phyloP scores from a whole-genome alignment of 805 yeast genomes.

The Pichia thaimueangensis region DNA sequence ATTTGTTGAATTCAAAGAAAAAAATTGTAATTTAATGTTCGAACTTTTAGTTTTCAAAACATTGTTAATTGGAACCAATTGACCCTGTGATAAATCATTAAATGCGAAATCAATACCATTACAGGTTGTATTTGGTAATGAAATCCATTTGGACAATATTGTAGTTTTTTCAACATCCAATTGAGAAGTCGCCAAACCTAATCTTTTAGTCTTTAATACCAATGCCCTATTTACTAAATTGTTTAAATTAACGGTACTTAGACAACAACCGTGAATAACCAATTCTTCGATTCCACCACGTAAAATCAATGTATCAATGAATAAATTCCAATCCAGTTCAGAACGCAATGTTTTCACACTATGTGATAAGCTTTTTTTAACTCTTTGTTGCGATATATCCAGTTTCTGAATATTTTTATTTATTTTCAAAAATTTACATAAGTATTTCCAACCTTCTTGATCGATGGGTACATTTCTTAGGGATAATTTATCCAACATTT shows the following conservation, averaged over 20 bases:
- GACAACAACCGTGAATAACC: constrained; percentile 51
- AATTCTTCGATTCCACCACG: constrained; percentile 53
- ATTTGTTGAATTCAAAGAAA: constrained; percentile 47
- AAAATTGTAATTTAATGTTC: constrained; percentile 37
- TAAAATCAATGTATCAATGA: constrained; percentile 34
- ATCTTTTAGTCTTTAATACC: constrained; percentile 37
- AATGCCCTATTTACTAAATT: constrained; percentile 38
- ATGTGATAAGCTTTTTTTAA: constrained; percentile 36
- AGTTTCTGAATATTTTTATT: constrained; percentile 41
- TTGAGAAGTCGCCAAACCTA: constrained; percentile 50
- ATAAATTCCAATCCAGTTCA: constrained; percentile 48
- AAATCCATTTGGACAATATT: constrained; percentile 43
- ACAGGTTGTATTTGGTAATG: constrained; percentile 38
- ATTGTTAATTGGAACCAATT: constrained; percentile 39
- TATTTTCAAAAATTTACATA: constrained; percentile 42
- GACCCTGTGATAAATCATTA: constrained; percentile 44
- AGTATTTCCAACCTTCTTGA: constrained; percentile 41
- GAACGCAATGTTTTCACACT: constrained; percentile 36
- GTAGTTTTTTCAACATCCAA: constrained; percentile 37
- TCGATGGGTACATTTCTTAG: constrained; percentile 52
- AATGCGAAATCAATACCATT: constrained; percentile 51
- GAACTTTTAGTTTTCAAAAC: constrained; percentile 29
- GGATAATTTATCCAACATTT: constrained; percentile 44
- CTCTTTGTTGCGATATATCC: constrained; percentile 51
- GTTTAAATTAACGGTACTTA: constrained; percentile 36